Evolutionary conservation across 805 yeast species (phyloP).

Genomic region (Metschnikowia picachoensis): DNA sequence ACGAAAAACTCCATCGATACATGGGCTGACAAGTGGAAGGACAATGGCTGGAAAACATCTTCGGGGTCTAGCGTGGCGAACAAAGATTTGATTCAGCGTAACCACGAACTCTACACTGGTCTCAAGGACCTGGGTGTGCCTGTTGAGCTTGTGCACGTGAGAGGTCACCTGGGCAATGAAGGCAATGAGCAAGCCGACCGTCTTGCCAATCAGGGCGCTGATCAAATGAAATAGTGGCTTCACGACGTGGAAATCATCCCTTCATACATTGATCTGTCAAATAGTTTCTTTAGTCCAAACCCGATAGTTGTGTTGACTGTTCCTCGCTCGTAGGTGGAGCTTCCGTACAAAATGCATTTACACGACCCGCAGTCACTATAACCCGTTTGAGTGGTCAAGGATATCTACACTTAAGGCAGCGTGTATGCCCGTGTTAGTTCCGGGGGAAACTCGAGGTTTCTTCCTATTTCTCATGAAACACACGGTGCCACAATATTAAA

Average conservation of each 20-base stretch:
- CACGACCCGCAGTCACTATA: too few species aligned
- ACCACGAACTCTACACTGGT: conserved; percentile 22
- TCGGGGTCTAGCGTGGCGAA: conserved; percentile 47
- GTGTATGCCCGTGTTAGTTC: too few species aligned
- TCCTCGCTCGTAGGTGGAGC: not conserved
- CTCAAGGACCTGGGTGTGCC: conserved; percentile 39
- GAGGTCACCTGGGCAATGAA: conserved; percentile 62
- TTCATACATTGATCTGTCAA: too few species aligned
- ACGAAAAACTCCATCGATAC: conserved; percentile 50
- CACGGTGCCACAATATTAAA: too few species aligned
- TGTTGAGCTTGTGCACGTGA: conserved; percentile 56
- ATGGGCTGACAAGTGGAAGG: conserved; percentile 58
- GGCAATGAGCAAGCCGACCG: conserved; percentile 80
- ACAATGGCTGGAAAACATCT: conserved; percentile 50
- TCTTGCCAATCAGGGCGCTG: conserved; percentile 67
- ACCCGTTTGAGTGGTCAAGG: too few species aligned
- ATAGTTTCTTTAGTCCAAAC: too few species aligned
- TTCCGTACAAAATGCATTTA: too few species aligned
- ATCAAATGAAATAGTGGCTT: conserved; percentile 8
- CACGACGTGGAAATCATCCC: too few species aligned
- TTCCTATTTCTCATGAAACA: too few species aligned
- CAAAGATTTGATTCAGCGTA: conserved; percentile 44
- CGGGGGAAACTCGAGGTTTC: too few species aligned
- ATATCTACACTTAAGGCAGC: too few species aligned
- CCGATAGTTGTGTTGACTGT: not conserved